phyloP scores from a whole-genome alignment of 768 basidiomycete genomes.

The Boletus rufocinnamomeus region DNA sequence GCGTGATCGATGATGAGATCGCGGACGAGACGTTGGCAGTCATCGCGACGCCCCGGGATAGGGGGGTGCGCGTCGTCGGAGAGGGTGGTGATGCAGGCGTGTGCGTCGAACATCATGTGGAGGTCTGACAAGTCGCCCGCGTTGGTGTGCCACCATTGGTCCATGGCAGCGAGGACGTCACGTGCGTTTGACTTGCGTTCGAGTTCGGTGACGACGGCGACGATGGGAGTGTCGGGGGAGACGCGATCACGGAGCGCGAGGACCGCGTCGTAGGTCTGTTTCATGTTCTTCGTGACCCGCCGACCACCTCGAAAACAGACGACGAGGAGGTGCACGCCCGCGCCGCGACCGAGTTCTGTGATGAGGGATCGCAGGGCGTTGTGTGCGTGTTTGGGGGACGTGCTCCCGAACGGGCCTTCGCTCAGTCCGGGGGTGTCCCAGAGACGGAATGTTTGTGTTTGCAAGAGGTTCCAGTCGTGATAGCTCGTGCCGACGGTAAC shows the following conservation, averaged over 20 bases:
- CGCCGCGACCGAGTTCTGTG: slow-evolving; percentile 18
- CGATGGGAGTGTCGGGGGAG: slow-evolving; percentile 21
- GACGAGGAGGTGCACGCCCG: slow-evolving; percentile 25
- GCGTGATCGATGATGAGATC: slow-evolving; percentile 26
- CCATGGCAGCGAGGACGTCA: slow-evolving; percentile 21
- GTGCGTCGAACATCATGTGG: slow-evolving; percentile 18
- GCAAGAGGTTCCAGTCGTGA: slow-evolving; percentile 24
- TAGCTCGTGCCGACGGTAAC: slow-evolving; percentile 25
- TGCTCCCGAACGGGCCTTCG: slow-evolving; percentile 13
- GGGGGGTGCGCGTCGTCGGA: slow-evolving; percentile 21
- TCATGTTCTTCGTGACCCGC: slow-evolving; percentile 22
- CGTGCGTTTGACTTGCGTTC: slow-evolving; percentile 9
- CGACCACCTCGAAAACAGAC: slow-evolving; percentile 23
- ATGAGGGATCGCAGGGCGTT: slow-evolving; percentile 26
- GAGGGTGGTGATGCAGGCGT: slow-evolving; percentile 29
- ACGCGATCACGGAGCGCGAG: slow-evolving; percentile 19
- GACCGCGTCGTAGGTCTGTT: slow-evolving; percentile 23
- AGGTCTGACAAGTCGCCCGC: slow-evolving; percentile 5
- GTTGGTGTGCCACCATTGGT: slow-evolving; percentile 27
- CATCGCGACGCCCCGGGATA: slow-evolving; percentile 21
- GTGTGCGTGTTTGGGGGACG: slow-evolving; percentile 13
- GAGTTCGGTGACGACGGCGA: slow-evolving; percentile 24
- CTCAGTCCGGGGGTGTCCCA: slow-evolving; percentile 30
- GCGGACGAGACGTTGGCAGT: slow-evolving; percentile 27
- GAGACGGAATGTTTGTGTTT: slow-evolving; percentile 27